phyloP scores from a whole-genome alignment of 2,329 filamentous ascomycete genomes.

The Aspergillus fructus region DNA sequence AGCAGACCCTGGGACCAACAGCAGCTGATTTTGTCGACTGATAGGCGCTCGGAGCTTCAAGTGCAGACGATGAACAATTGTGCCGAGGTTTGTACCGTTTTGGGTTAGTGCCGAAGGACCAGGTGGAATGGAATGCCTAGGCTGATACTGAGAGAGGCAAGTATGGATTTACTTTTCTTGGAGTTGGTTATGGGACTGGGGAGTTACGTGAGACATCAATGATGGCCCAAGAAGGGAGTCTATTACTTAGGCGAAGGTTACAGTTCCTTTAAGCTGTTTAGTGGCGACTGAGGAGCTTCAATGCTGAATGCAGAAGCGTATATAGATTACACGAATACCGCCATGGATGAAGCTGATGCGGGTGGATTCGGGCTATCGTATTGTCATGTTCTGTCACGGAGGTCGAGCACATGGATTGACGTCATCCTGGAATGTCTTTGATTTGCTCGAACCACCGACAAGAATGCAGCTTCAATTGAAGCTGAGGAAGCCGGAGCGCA shows the following conservation, averaged over 20 bases:
- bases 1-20: background rate
- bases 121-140: background rate
- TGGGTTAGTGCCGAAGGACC: background rate
- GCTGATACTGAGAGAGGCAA: background rate
- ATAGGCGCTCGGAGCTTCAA: background rate
- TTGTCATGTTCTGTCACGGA: slow-evolving; percentile 16
- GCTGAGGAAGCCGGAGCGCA: background rate
- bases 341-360: background rate
- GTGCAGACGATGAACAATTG: slow-evolving; percentile 8
- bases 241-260: background rate
- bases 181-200: background rate
- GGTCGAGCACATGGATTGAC: slow-evolving; percentile 16
- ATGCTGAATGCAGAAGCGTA: background rate
- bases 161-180: background rate
- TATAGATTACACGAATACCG: background rate
- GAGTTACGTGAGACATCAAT: background rate
- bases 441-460: background rate
- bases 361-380: slow-evolving; percentile 3
- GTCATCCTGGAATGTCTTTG: slow-evolving; percentile 5
- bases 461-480: background rate
- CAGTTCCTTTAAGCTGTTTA: background rate
- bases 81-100: slow-evolving; percentile 9
- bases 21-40: background rate
- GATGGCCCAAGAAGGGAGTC: background rate
- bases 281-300: background rate